Base-by-base conservation (phyloP, 805 yeast genomes). In the Suhomyces pyralidae region DNA sequence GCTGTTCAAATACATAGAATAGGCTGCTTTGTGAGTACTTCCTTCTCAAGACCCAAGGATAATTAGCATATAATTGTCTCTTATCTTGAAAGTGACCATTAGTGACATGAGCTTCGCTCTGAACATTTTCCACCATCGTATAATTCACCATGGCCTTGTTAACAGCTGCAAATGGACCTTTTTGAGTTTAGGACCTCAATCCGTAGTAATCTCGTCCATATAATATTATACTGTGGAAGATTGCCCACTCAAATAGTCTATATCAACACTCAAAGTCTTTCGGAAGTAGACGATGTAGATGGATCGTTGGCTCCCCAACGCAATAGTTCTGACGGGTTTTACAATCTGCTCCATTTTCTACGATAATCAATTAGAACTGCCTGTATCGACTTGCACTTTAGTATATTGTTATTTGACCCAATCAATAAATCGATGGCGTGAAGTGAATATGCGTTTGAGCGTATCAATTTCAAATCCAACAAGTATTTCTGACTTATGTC, bases 1-100 rank as follows among this genome's bases (percentile, higher is more conserved):
- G 32, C 55, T 55, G 49, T 54, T 56, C 49, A 62, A 51, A 52
- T 52, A 59, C 17, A 59, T 34, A 7, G 61, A 57, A 45, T 57
- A 59, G 8, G 52, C 42, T 5, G 56, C 52, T 7, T 40, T 46
- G 4, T 38, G 2, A 32, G 54, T 59, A 17, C 58, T 32, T 53
- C 54, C 15, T 51, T 24, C 25, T 49, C 51, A 46, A 59, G 42
- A 34, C 46, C 12, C 8, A 46, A 8, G 61, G 61, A 26, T 55
- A 50, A 49, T 57, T 55, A 19, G 30, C 45, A 43, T 56, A 56
- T n/a, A 5, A 26, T 3, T 10, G 14, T 2, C 10, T 9, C 22
- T 7, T 17, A n/a, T 28, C n/a, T 5, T 5, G 14, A 28, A 44
- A 8, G 3, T 9, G n/a, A 2, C 40, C 19, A 17, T 28, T 15